Percentiles rank a stretch among this genome's conserved stretches.
phyloP scores from a whole-genome alignment of 345 rosid genomes.

The Salix udensis region DNA sequence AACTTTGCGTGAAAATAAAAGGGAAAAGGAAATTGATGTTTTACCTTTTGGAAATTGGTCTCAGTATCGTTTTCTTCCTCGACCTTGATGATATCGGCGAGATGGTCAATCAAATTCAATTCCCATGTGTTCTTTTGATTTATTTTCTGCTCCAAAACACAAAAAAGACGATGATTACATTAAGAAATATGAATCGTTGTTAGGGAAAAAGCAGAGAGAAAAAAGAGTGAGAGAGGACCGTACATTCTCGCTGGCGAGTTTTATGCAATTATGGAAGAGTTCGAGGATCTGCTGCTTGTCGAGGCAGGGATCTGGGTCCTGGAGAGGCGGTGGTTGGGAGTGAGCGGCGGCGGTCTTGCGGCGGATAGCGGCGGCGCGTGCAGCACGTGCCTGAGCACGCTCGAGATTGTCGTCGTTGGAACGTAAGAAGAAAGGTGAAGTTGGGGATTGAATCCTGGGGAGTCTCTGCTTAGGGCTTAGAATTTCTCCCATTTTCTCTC shows the following conservation, averaged over 20 bases:
- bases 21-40: background rate
- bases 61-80: constrained; percentile 80
- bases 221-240: constrained; percentile 4
- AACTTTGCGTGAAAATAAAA: background rate
- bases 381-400: constrained; percentile 87
- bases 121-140: constrained; percentile 27
- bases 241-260: constrained; percentile 92
- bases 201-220: background rate
- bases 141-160: constrained; percentile 14
- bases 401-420: constrained; percentile 78
- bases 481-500: constrained; percentile 48
- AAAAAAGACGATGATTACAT: background rate
- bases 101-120: constrained; percentile 34
- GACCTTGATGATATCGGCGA: constrained; percentile 74
- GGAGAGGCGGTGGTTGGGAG: constrained; percentile 20
- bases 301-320: constrained; percentile 52
- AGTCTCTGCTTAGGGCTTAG: constrained; percentile 71
- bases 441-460: constrained; percentile 69
- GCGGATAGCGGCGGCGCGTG: constrained; percentile 80
- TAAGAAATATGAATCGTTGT: background rate
- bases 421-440: constrained; percentile 70
- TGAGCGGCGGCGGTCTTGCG: constrained; percentile 45
- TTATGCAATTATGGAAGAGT: constrained; percentile 83
- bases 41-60: constrained; percentile 91
- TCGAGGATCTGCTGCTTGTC: constrained; percentile 79